phyloP scores from a whole-genome alignment of 225 moss, liverwort and hornwort species.

The Sphagnum contortum region DNA sequence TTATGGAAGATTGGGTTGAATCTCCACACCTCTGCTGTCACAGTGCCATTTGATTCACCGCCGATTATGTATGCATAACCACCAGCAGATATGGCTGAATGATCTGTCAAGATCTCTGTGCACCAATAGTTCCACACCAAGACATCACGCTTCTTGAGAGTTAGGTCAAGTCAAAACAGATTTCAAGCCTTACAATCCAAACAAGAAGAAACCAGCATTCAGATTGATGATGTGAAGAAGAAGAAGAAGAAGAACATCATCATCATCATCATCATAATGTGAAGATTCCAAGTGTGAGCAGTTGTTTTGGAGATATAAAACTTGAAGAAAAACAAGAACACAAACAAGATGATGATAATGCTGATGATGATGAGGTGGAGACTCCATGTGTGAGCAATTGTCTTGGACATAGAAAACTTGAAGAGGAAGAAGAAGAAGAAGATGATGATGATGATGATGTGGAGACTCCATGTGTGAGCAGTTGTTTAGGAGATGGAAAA shows the following conservation, averaged over 20 bases:
- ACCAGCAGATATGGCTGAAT: slow-evolving; percentile 33
- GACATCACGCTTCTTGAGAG: background rate
- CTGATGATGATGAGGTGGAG: too few species aligned
- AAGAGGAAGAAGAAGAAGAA: too few species aligned
- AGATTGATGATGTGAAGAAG: background rate
- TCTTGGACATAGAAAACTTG: too few species aligned
- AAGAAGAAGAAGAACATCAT: background rate
- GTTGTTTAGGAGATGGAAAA: too few species aligned
- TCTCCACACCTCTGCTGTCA: slow-evolving; percentile 31
- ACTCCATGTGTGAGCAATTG: too few species aligned
- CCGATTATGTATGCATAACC: slow-evolving; percentile 72
- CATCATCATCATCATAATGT: background rate
- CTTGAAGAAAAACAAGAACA: too few species aligned
- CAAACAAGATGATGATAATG: too few species aligned
- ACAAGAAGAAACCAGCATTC: background rate
- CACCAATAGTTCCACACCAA: background rate
- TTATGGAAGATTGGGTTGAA: slow-evolving; percentile 67
- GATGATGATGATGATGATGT: too few species aligned
- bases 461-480: too few species aligned
- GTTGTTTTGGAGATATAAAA: too few species aligned
- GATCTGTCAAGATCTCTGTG: slow-evolving; percentile 53
- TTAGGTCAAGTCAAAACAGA: background rate
- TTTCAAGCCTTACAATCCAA: background rate
- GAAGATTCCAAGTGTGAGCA: background rate
- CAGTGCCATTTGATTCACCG: slow-evolving; percentile 44